A percentile compares a stretch with the other conserved stretches of the same genome.
Conservation (phyloP, 2,329 filamentous ascomycete species). For the Fusarium staphyleae region DNA sequence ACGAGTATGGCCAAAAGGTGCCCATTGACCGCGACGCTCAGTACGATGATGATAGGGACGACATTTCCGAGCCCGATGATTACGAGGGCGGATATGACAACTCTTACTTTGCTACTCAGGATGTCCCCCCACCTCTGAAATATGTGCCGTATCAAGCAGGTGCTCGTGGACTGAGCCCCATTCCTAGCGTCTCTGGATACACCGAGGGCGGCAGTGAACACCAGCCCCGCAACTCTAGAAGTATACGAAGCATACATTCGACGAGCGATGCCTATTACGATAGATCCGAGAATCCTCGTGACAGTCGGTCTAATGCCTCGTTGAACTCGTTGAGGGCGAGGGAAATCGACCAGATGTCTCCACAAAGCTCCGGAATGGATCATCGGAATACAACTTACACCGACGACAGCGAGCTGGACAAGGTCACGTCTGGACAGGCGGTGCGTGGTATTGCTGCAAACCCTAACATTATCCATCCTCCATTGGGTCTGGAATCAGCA, state of each 20-base stretch:
- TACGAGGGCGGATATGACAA: slow-evolving; percentile 53
- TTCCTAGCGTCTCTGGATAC: slow-evolving; percentile 91
- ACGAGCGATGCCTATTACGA: slow-evolving; percentile 64
- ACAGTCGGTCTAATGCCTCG: slow-evolving; percentile 47
- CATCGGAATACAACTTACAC: slow-evolving; percentile 60
- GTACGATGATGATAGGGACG: slow-evolving; percentile 48
- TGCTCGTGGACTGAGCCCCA: slow-evolving; percentile 80
- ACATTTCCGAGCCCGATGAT: slow-evolving; percentile 43
- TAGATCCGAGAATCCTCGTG: slow-evolving; percentile 52
- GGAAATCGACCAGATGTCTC: slow-evolving; percentile 60
- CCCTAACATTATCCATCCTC: slow-evolving; percentile 76
- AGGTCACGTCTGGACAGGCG: slow-evolving; percentile 69
- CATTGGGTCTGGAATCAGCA: slow-evolving; percentile 80
- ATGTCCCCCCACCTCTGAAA: slow-evolving; percentile 68
- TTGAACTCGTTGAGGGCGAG: slow-evolving; percentile 52
- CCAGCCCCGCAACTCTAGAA: slow-evolving; percentile 63
- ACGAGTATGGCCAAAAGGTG: slow-evolving; percentile 53
- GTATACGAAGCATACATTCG: slow-evolving; percentile 58
- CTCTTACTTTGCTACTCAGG: slow-evolving; percentile 64
- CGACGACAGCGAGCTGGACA: slow-evolving; percentile 64
- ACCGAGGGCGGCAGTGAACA: slow-evolving; percentile 72
- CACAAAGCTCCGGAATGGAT: slow-evolving; percentile 64
- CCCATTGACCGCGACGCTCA: slow-evolving; percentile 54
- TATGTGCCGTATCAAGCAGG: slow-evolving; percentile 74
- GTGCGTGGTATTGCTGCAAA: slow-evolving; percentile 76